phyloP scores from a whole-genome alignment of 2,329 filamentous ascomycete species.

The Colletotrichum filicis region DNA sequence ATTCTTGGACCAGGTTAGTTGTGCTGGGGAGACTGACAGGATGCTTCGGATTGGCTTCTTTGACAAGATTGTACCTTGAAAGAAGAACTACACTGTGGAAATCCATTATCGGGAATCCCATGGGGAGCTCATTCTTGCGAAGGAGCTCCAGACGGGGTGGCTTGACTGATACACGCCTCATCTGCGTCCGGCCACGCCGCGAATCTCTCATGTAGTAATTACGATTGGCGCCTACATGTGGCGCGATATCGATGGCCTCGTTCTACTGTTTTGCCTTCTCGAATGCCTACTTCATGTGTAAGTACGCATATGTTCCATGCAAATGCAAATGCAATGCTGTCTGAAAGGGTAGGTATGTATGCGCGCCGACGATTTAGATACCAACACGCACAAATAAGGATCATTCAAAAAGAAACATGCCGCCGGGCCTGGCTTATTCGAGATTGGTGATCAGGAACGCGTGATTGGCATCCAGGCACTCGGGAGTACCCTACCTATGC shows the following conservation, averaged over 20 bases:
- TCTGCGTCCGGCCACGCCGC: neutral
- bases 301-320: constrained; percentile 6
- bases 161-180: constrained; percentile 20
- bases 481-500: neutral
- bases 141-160: neutral
- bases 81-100: neutral
- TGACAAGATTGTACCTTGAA: neutral
- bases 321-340: constrained; percentile 14
- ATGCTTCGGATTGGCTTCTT: neutral
- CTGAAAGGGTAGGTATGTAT: constrained; percentile 22
- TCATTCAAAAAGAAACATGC: neutral
- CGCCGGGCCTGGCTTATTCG: neutral
- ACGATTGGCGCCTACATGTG: neutral
- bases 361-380: constrained; percentile 17
- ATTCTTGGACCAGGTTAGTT: neutral
- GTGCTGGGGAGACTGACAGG: neutral
- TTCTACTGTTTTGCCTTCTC: neutral
- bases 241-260: neutral
- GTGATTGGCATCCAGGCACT: constrained; percentile 4
- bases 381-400: neutral
- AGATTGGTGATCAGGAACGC: constrained; percentile 12
- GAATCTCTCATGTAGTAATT: neutral
- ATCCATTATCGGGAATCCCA: neutral
- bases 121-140: neutral
- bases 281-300: neutral